phyloP scores from a whole-genome alignment of 2,329 filamentous ascomycete genomes.

The Trematosphaeria pertusa region DNA sequence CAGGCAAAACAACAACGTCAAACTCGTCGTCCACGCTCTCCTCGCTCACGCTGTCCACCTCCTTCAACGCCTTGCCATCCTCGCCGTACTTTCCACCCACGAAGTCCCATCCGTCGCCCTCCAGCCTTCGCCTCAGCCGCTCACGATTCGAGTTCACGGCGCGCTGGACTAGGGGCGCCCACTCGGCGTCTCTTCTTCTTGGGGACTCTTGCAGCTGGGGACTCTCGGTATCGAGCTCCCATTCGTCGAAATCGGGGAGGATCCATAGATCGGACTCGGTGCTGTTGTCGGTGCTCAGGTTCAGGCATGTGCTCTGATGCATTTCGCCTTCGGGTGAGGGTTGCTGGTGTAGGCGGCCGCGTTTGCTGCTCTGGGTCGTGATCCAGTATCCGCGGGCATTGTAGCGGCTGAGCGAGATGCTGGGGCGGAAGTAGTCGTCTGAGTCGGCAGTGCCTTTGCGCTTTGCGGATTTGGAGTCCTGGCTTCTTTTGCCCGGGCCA shows the following conservation, averaged over 20 bases:
- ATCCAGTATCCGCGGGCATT: conserved; percentile 23
- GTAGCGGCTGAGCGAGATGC: conserved; percentile 12
- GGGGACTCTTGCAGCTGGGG: conserved; percentile 7
- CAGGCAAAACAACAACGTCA: conserved; percentile 39
- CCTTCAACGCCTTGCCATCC: conserved; percentile 21
- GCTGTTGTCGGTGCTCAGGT: conserved; percentile 19
- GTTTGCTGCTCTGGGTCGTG: conserved; percentile 14
- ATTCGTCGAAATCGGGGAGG: conserved; percentile 40
- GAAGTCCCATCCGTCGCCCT: conserved; percentile 46
- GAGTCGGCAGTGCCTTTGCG: conserved; percentile 12
- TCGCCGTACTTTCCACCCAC: conserved; percentile 37
- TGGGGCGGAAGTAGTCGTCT: conserved; percentile 6
- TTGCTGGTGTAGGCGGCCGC: conserved; percentile 14
- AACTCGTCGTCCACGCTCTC: conserved; percentile 45
- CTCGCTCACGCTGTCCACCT: conserved; percentile 22
- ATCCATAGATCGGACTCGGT: conserved; percentile 40
- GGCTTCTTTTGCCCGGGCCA: conserved; percentile 10
- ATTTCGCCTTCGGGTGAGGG: conserved; percentile 22
- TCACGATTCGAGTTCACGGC: conserved; percentile 41
- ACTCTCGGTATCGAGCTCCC: conserved; percentile 25
- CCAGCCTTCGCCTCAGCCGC: conserved; percentile 33
- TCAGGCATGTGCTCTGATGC: conserved; percentile 33
- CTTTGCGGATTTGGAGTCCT: conserved; percentile 13
- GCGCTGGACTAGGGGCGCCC: conserved; percentile 29
- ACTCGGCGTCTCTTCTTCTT: conserved; percentile 9